These are phyloP conservation scores for Phylloporus sp. DNA, from an alignment of 768 basidiomycete species.

Conservation along the genomic window DNA sequence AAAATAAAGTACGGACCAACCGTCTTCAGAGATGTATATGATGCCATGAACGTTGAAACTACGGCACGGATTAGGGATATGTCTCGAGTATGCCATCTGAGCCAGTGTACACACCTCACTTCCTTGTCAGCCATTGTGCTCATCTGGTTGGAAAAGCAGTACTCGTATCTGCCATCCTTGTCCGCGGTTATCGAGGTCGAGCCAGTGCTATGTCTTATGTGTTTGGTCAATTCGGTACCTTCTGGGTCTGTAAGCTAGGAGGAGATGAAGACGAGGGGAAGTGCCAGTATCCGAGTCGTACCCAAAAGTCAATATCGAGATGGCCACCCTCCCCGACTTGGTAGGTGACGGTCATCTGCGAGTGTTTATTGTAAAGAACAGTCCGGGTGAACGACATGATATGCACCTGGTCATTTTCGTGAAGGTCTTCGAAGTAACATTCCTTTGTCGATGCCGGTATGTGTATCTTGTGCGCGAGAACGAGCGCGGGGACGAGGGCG, in stretches of 20 bases:
- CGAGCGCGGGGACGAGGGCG: slow-evolving; percentile 32
- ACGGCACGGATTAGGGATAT: background rate
- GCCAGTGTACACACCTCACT: slow-evolving; percentile 58
- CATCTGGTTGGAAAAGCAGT: slow-evolving; percentile 99
- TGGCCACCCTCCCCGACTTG: slow-evolving; percentile 98
- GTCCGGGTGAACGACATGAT: background rate
- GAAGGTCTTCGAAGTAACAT: slow-evolving; percentile 95
- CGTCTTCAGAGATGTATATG: slow-evolving; percentile 89
- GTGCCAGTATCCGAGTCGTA: slow-evolving; percentile 31
- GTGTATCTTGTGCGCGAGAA: slow-evolving; percentile 66
- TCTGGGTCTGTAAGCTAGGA: slow-evolving; percentile 78
- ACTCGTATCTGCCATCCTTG: slow-evolving; percentile 83
- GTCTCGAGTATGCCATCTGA: background rate
- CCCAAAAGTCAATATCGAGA: slow-evolving; percentile 97
- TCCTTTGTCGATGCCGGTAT: slow-evolving; percentile 80
- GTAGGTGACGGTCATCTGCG: slow-evolving; percentile 97
- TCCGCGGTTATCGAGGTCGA: slow-evolving; percentile 84
- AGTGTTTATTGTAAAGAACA: background rate
- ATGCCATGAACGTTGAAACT: slow-evolving; percentile 99
- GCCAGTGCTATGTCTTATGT: slow-evolving; percentile 85
- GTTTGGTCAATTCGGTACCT: slow-evolving; percentile 63
- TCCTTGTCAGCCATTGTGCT: slow-evolving; percentile 93
- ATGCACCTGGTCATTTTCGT: slow-evolving; percentile 80
- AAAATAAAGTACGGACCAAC: slow-evolving; percentile 35
- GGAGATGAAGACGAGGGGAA: background rate